Percentiles rank a stretch among this genome's conserved stretches.
phyloP scores from a whole-genome alignment of 257 asterid genomes.

The Solanum tacnaense region DNA sequence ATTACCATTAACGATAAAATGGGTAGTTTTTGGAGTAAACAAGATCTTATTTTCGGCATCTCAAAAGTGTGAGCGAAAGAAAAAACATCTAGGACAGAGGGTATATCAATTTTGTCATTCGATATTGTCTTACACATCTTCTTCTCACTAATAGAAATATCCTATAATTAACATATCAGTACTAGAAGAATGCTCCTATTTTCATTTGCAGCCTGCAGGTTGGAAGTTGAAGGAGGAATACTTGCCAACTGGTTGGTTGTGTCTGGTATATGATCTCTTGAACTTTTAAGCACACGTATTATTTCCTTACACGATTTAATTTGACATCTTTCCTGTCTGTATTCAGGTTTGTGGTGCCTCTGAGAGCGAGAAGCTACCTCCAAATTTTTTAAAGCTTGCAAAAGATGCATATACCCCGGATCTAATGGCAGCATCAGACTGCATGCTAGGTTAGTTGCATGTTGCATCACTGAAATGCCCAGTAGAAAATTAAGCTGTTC shows the following conservation, averaged over 20 bases:
- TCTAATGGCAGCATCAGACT: slow-evolving; percentile 91
- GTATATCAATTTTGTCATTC: background rate
- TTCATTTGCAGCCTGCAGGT: slow-evolving; percentile 74
- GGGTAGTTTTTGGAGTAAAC: background rate
- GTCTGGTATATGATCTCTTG: slow-evolving; percentile 64
- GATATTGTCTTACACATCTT: background rate
- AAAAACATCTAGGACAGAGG: background rate
- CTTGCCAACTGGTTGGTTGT: slow-evolving; percentile 91
- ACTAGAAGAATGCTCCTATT: background rate
- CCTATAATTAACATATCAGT: background rate
- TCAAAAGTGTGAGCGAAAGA: background rate
- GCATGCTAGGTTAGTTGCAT: slow-evolving; percentile 86
- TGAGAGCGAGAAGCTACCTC: slow-evolving; percentile 67
- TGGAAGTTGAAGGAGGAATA: slow-evolving; percentile 91
- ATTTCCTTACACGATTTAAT: background rate
- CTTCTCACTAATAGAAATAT: background rate
- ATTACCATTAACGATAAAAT: background rate
- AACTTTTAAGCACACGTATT: background rate
- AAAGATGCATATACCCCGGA: slow-evolving; percentile 94
- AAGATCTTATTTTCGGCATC: background rate
- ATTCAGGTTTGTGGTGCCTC: slow-evolving; percentile 96
- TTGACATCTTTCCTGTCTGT: background rate
- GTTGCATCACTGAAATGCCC: slow-evolving; percentile 10
- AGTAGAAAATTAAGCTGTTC: background rate
- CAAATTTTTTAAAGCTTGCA: slow-evolving; percentile 75